Conservation (phyloP, 805 yeast species). For the Saturnispora sekii region DNA sequence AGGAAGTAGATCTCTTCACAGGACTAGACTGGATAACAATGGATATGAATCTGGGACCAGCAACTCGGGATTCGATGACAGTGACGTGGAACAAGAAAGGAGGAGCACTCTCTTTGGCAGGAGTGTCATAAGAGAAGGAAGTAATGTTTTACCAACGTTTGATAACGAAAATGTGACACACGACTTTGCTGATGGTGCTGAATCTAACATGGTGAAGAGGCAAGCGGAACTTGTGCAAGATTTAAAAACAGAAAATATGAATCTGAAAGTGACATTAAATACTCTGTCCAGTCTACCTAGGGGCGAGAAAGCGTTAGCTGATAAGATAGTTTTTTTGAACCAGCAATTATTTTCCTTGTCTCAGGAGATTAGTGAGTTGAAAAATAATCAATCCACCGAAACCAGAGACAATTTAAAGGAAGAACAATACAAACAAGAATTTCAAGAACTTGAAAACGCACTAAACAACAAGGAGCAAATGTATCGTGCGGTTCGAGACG, state of each 20-base stretch:
- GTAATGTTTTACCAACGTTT: slow-evolving; percentile 20
- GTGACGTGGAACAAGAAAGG: slow-evolving; percentile 13
- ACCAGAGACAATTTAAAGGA: too few relatives aligned
- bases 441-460: background rate
- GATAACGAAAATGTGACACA: slow-evolving; percentile 12
- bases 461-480: slow-evolving; percentile 6
- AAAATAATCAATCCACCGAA: background rate
- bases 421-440: background rate
- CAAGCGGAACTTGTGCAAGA: slow-evolving; percentile 22
- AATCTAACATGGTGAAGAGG: slow-evolving; percentile 17
- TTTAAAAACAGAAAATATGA: slow-evolving; percentile 33
- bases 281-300: slow-evolving; percentile 35
- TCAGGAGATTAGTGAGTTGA: slow-evolving; percentile 1
- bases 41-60: slow-evolving; percentile 13
- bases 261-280: slow-evolving; percentile 33
- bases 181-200: slow-evolving; percentile 10
- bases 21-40: slow-evolving; percentile 5
- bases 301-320: slow-evolving; percentile 30
- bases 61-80: slow-evolving; percentile 16
- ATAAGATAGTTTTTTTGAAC: slow-evolving; percentile 10
- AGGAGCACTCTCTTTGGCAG: slow-evolving; percentile 11
- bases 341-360: slow-evolving; percentile 8
- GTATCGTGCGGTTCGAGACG: slow-evolving; percentile 2
- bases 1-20: slow-evolving; percentile 2
- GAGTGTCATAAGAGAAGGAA: slow-evolving; percentile 13